A percentile compares a stretch with the other conserved stretches of the same genome.
phyloP scores from a whole-genome alignment of 176 grass and related monocot genomes.

The Stipa capillata region DNA sequence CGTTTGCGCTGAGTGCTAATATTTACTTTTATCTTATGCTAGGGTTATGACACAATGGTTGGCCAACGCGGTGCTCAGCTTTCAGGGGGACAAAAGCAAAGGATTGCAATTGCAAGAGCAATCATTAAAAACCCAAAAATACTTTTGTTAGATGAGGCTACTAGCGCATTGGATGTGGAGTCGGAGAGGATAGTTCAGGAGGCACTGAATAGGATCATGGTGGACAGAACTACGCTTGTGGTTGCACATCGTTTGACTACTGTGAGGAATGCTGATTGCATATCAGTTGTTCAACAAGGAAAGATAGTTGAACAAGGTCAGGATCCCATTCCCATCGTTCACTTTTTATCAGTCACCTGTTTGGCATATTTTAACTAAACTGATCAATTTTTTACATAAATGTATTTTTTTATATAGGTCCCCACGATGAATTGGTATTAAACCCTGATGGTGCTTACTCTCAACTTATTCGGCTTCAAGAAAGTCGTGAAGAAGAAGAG shows the following conservation, averaged over 20 bases:
- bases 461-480: slow-evolving; percentile 60
- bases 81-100: slow-evolving; percentile 88
- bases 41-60: slow-evolving; percentile 92
- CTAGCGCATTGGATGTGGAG: slow-evolving; percentile 84
- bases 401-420: slow-evolving; percentile 22
- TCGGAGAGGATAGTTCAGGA: slow-evolving; percentile 82
- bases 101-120: slow-evolving; percentile 82
- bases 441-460: slow-evolving; percentile 67
- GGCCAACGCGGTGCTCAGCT: slow-evolving; percentile 76
- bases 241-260: slow-evolving; percentile 84
- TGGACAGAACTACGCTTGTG: slow-evolving; percentile 70
- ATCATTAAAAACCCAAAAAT: slow-evolving; percentile 79
- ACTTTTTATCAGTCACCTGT: neutral
- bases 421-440: slow-evolving; percentile 60
- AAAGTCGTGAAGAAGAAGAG: slow-evolving; percentile 40
- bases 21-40: slow-evolving; percentile 7
- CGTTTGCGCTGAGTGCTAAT: slow-evolving; percentile 10
- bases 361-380: neutral
- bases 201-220: slow-evolving; percentile 76
- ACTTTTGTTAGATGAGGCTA: slow-evolving; percentile 84
- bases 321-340: neutral
- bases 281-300: slow-evolving; percentile 71
- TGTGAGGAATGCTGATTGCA: slow-evolving; percentile 71
- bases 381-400: neutral
- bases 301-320: slow-evolving; percentile 91